Evolutionary conservation across 805 yeast species (phyloP), one percentile per base, ranked within the genome.

Genomic region (Pichia membranifaciens): DNA sequence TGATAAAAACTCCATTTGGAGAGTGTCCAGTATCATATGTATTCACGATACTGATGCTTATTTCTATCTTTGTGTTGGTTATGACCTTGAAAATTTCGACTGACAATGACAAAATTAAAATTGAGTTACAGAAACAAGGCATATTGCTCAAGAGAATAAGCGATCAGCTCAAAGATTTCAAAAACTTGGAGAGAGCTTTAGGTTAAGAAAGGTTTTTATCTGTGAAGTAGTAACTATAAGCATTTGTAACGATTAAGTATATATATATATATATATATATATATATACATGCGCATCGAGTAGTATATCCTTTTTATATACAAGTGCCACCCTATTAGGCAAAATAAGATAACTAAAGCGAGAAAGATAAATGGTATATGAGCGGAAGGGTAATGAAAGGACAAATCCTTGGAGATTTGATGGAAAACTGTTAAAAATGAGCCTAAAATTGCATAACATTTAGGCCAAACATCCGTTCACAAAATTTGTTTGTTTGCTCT

Each of bases 401-500:
- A n/a, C n/a, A n/a, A n/a, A n/a, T n/a, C n/a, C n/a, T n/a, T n/a
- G n/a, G n/a, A n/a, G n/a, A n/a, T n/a, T n/a, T n/a, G n/a, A n/a
- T n/a, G n/a, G n/a, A n/a, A n/a, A n/a, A n/a, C n/a, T n/a, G n/a
- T n/a, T n/a, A n/a, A n/a, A n/a, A n/a, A n/a, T n/a, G n/a, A n/a
- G n/a, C n/a, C n/a, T n/a, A n/a, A n/a, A n/a, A n/a, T n/a, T n/a
- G n/a, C n/a, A n/a, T n/a, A n/a, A n/a, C n/a, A n/a, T n/a, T 32
- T n/a, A 44, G 13, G 48, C 48, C 13, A 48, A 40, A 13, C 44
- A 41, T 9, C 44, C 48, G 41, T 48, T 47, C 28, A 53, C 41
- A 18, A 39, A 42, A 40, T 52, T 47, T 13, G 49, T 34, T 44
- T 59, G 58, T 23, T 66, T 65, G 38, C 61, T 71, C 55, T 81